Evolutionary conservation across 192 early-diverging fungal species (phyloP), one percentile per base, ranked within the genome.

Genomic region (Coemansia furcata): DNA sequence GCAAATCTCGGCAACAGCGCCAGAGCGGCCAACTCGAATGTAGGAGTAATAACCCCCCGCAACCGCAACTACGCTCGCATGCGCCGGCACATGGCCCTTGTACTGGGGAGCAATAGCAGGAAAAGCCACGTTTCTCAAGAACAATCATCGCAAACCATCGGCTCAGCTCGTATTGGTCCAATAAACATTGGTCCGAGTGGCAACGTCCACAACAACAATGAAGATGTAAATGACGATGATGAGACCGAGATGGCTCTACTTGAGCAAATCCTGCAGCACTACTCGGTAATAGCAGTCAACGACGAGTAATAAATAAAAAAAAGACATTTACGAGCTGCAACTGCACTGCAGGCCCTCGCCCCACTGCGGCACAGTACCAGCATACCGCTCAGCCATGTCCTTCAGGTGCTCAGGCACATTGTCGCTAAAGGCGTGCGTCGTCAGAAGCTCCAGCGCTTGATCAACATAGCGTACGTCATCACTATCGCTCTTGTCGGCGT

Each of bases 301-400:
- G 29, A 23, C n/a, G 46, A 47, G 6, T 47, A 21, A 19, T 47
- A 10, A 47, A 47, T 55, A 32, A 55, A 55, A 3, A 30, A 30
- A 54, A 1, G 29, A 4, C 29, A 32, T 19, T 58, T 87, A 93
- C 0, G 90, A 91, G 21, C 89, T 91, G 58, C 92, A 93, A 36
- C 86, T 88, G 67, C 90, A 90, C 58, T 90, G 87, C 35, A 93
- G 70, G 8, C 84, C 86, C 44, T 83, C 72, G 42, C 86, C 89
- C 89, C 87, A 89, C 10, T 76, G 50, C 0, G 87, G 88, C 10
- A 89, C 87, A 23, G 83, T 81, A 0, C 84, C 79, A 52, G 80
- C 82, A 36, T 82, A 83, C 6, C 59, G 65, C 42, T 86, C 79
- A 0, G 71, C 68, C 12, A 59, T 70, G 5, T 77, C 67, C 19